A percentile compares a stretch with the other conserved stretches of the same genome.
Conservation (phyloP, 2,329 filamentous ascomycete species). For the Chrysosporium queenslandicum region DNA sequence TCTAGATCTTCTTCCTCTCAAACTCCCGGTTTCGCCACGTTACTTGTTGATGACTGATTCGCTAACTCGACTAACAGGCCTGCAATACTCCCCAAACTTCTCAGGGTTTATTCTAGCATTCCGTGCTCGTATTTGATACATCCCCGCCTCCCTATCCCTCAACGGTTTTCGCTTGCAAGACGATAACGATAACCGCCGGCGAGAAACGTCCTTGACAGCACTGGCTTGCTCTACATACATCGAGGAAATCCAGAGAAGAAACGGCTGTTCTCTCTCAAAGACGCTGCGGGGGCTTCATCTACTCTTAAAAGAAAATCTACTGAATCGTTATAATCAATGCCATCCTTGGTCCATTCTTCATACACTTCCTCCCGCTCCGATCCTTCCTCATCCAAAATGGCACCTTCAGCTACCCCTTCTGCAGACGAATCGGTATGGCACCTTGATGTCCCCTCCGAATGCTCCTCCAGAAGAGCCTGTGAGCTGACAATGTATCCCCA, state of each 20-base stretch:
- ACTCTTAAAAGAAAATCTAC: neutral
- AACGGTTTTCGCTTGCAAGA: neutral
- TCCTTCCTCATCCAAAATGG: slow-evolving; percentile 16
- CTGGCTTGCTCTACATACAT: neutral
- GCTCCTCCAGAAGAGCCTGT: no score
- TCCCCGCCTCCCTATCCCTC: neutral
- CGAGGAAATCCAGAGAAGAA: neutral
- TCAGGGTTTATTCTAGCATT: neutral
- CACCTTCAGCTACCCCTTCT: slow-evolving; percentile 11
- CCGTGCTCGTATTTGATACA: neutral
- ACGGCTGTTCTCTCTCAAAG: neutral
- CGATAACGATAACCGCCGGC: neutral
- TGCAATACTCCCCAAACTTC: neutral
- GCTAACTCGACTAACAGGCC: neutral
- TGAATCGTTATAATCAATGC: slow-evolving; percentile 13
- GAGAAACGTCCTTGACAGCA: neutral
- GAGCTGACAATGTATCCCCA: neutral
- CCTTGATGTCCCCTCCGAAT: no score
- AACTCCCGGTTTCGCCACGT: slow-evolving; percentile 1
- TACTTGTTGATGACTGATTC: neutral
- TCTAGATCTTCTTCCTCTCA: neutral
- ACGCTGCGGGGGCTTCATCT: neutral
- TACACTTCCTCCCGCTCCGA: slow-evolving; percentile 13
- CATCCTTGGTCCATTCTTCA: slow-evolving; percentile 14
- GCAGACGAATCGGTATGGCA: slow-evolving; percentile 7